A percentile compares a stretch with the other conserved stretches of the same genome.
Evolutionary conservation across 192 early-diverging fungal species (phyloP).

Genomic region (Phycomyces nitens): DNA sequence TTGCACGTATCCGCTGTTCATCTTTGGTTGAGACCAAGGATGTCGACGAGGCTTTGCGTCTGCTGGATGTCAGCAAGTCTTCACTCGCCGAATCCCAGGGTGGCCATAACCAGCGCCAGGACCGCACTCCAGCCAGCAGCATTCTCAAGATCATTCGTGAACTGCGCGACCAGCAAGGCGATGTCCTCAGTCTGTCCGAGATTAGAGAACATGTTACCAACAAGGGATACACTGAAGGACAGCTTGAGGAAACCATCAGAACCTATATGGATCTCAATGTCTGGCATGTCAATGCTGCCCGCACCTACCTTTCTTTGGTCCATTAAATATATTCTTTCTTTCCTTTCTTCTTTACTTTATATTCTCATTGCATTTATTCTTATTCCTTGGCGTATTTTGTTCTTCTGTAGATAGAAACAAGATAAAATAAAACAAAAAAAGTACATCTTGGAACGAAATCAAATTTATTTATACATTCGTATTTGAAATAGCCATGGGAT

Average conservation of each 20-base stretch:
- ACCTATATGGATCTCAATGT: slow-evolving; percentile 77
- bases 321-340: slow-evolving; percentile 6
- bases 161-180: slow-evolving; percentile 59
- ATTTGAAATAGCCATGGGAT: too few species aligned
- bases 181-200: slow-evolving; percentile 54
- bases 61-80: slow-evolving; percentile 90
- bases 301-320: slow-evolving; percentile 46
- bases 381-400: background rate
- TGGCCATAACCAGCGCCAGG: slow-evolving; percentile 36
- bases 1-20: slow-evolving; percentile 85
- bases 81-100: slow-evolving; percentile 62
- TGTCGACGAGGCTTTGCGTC: slow-evolving; percentile 84
- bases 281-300: slow-evolving; percentile 57
- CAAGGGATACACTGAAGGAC: slow-evolving; percentile 73
- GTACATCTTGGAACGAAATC: too few species aligned
- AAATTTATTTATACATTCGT: too few species aligned
- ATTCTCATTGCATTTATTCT: background rate
- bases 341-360: background rate
- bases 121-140: slow-evolving; percentile 51
- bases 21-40: slow-evolving; percentile 70
- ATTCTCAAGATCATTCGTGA: slow-evolving; percentile 81
- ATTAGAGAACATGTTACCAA: slow-evolving; percentile 68
- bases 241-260: slow-evolving; percentile 70
- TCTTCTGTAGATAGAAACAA: slow-evolving; percentile 1
- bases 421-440: too few species aligned